These are phyloP conservation scores for Holtermannia corniformis DNA, from an alignment of 768 basidiomycete species.

Conservation along the genomic window DNA sequence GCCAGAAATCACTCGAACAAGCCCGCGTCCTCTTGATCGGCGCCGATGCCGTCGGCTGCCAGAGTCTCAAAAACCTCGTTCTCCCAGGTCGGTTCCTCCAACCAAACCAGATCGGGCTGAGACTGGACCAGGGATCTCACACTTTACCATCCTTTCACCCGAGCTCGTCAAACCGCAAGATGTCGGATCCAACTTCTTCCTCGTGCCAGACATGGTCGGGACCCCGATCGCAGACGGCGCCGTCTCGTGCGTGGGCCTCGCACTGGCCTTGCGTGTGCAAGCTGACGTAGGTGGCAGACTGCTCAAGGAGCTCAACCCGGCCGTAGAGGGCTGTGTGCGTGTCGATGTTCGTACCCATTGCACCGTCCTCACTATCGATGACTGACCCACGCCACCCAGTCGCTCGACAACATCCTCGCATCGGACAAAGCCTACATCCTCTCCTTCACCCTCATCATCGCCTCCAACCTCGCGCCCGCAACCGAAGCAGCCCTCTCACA, in stretches of 20 bases:
- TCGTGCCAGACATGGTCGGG: conserved; percentile 68
- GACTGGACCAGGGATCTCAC: conserved; percentile 57
- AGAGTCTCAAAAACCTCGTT: conserved; percentile 90
- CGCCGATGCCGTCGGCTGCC: conserved; percentile 71
- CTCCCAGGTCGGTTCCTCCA: conserved; percentile 53
- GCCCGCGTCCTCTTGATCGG: conserved; percentile 73
- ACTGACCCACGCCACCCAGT: not conserved
- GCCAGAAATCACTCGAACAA: conserved; percentile 78
- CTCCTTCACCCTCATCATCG: conserved; percentile 69
- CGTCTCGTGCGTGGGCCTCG: conserved; percentile 50
- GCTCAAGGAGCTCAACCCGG: conserved; percentile 76
- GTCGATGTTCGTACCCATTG: conserved; percentile 42
- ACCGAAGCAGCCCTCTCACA: conserved; percentile 54
- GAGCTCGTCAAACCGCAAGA: conserved; percentile 57
- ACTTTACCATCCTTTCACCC: conserved; percentile 81
- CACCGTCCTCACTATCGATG: not conserved
- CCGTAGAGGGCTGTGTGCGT: conserved; percentile 63
- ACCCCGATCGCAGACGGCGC: conserved; percentile 70
- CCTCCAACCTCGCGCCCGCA: conserved; percentile 61
- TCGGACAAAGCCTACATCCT: conserved; percentile 50
- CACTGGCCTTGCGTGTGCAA: too few relatives aligned
- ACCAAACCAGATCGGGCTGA: not conserved
- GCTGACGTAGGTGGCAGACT: conserved; percentile 33
- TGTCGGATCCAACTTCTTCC: conserved; percentile 93
- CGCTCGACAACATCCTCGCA: conserved; percentile 41